Evolutionary conservation across 2,329 filamentous ascomycete genomes (phyloP), one percentile per base, ranked within the genome.

Genomic region (Polychaeton citri): DNA sequence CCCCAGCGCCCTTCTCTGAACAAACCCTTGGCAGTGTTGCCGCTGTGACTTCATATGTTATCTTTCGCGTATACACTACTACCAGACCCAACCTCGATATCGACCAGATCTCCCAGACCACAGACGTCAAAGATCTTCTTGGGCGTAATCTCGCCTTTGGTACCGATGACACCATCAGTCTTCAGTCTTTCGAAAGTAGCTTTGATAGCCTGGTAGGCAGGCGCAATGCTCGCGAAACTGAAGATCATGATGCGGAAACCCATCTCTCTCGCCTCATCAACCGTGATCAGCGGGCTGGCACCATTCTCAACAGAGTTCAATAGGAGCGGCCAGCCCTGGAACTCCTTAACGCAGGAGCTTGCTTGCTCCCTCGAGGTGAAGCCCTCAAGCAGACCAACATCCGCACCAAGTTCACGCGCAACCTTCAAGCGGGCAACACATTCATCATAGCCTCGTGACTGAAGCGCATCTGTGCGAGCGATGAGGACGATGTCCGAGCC

Each of bases 401-500:
- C 21, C 2, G 62, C 61, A 1, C 66, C 55, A 0, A 75, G 74
- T 2, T 56, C 60, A 38, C 57, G 58, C 16, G 79, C 53, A 2
- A 74, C 56, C 2, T 46, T 44, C 6, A 76, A 52, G 2, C 71
- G 68, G 44, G 70, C 72, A 7, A 72, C 70, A 42, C 71, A 79
- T 0, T 74, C 74, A 5, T 65, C 59, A 0, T 61, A 58, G 2
- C 47, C 47, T 19, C 48, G 42, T 3, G 38, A 33, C 34, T 53
- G 71, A 3, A 76, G 55, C 1, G 75, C 70, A 45, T 80, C 76
- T 0, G 75, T 79, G 8, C 76, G 64, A 1, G 74, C 75, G 38
- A 81, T 79, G 37, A 80, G 65, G 19, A 80, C 65, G 24, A 80
- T 74, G 16, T 63, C 53, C n/a, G n/a, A n/a, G n/a, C n/a, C n/a